Percentiles rank a stretch among this genome's conserved stretches.
These are phyloP conservation scores for Annulohypoxylon maeteangense DNA, from an alignment of 495 filamentous ascomycete genomes.

Conservation along the genomic window DNA sequence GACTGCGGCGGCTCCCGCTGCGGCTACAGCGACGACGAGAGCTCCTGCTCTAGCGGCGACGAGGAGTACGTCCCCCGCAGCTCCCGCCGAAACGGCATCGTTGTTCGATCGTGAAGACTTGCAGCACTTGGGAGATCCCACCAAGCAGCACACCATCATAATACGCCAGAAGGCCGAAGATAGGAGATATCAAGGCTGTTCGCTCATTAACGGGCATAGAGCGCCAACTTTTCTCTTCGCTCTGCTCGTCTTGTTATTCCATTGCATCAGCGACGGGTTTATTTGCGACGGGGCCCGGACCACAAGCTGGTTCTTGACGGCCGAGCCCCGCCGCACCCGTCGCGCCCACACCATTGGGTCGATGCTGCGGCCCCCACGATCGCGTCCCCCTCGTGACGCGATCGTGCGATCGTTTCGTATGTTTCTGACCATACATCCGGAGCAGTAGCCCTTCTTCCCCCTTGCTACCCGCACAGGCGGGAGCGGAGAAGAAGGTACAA, in stretches of 20 bases:
- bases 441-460: conserved; percentile 14
- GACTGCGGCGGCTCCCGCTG: conserved; percentile 91
- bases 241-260: conserved; percentile 45
- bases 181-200: conserved; percentile 45
- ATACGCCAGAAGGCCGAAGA: conserved; percentile 47
- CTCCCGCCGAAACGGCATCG: conserved; percentile 80
- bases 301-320: conserved; percentile 45
- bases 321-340: conserved; percentile 28
- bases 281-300: conserved; percentile 25
- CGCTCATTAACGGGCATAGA: conserved; percentile 48
- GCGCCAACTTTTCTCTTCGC: conserved; percentile 24
- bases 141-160: conserved; percentile 32
- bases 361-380: conserved; percentile 52
- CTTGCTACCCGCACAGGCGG: conserved; percentile 24
- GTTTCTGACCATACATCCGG: conserved; percentile 40
- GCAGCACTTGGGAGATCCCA: conserved; percentile 46
- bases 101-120: conserved; percentile 65
- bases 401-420: conserved; percentile 50
- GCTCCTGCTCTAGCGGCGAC: conserved; percentile 55
- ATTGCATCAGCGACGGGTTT: conserved; percentile 46
- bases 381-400: neutral
- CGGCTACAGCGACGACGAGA: conserved; percentile 75
- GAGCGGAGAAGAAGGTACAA: conserved; percentile 11
- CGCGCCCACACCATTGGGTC: conserved; percentile 49
- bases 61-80: conserved; percentile 70